Base-by-base conservation (phyloP, 2,329 filamentous ascomycete genomes). In the Clonostachys solani region DNA sequence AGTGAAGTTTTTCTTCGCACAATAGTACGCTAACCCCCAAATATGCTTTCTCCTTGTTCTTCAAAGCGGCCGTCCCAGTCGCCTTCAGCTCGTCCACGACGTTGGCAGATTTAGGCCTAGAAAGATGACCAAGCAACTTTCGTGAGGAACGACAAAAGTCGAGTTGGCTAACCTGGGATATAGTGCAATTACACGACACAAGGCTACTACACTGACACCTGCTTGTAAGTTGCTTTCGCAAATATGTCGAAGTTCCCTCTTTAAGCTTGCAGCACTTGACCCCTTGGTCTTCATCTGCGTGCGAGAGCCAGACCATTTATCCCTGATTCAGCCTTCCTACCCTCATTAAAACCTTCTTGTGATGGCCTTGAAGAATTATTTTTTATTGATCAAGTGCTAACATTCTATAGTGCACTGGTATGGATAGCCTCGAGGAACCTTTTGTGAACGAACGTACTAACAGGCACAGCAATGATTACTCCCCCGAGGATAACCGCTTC, bases 161-260 rank as follows among this genome's bases (percentile, higher is more conserved):
- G n/a, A 44, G 15, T 40, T n/a, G 33, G n/a, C 45, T 35, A 6
- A 35, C 15, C 29, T 29, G 13, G 16, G 17, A 12, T 16, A 29
- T 36, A 23, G 43, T 38, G 48, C 75, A 0, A 80, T 85, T 53
- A 86, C 86, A 56, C 66, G 83, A 10, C 83, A 86, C 60, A 87
- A 87, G 64, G 75, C 77, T 61, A 83, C 80, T 2, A 74, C 78
- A 9, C 62, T 82, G 44, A 84, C 81, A 2, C 81, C 81, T n/a
- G 47, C 36, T n/a, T n/a, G 36, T 38, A 38, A 38, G 36, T 38
- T 38, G 36, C 36, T 18, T 18, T 18, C 36, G 9, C 9, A 29
- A 29, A 10, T 29, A 4, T 29, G 10, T 29, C 8, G 23, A 29
- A 9, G 3, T 29, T 10, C 2, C 23, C 23, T 9, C 10, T 29